Conservation (phyloP, 2,329 filamentous ascomycete genomes). For the Nectriaceae sp. region DNA sequence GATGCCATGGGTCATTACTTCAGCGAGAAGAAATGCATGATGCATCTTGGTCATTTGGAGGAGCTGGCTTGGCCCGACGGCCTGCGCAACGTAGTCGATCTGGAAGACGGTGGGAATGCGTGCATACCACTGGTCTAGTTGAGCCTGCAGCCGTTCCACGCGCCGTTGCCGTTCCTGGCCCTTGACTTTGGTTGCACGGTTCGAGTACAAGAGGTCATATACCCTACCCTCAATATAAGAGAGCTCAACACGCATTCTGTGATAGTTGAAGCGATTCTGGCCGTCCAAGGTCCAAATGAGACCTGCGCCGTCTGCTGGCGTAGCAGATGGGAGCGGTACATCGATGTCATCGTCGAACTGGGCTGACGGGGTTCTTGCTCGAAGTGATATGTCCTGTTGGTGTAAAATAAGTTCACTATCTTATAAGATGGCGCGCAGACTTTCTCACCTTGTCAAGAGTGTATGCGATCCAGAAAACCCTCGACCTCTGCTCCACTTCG, state of each 20-base stretch:
- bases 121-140: slow-evolving; percentile 40
- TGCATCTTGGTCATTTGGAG: slow-evolving; percentile 40
- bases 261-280: slow-evolving; percentile 37
- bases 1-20: slow-evolving; percentile 41
- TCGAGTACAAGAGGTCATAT: slow-evolving; percentile 41
- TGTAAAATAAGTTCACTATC: not conserved
- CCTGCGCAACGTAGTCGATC: slow-evolving; percentile 34
- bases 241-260: slow-evolving; percentile 42
- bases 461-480: slow-evolving; percentile 46
- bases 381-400: slow-evolving; percentile 35
- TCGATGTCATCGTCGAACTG: slow-evolving; percentile 44
- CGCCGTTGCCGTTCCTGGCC: slow-evolving; percentile 32
- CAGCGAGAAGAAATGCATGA: slow-evolving; percentile 37
- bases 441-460: slow-evolving; percentile 40
- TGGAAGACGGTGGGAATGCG: slow-evolving; percentile 36
- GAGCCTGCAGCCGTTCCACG: slow-evolving; percentile 28
- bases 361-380: slow-evolving; percentile 38
- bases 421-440: no score
- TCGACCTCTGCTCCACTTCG: slow-evolving; percentile 35
- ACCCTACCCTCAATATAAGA: slow-evolving; percentile 43
- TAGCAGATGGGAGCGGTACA: slow-evolving; percentile 35
- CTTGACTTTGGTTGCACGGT: slow-evolving; percentile 27
- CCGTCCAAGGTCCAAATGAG: slow-evolving; percentile 38
- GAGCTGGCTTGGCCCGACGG: slow-evolving; percentile 30
- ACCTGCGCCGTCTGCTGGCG: slow-evolving; percentile 33